Base-by-base conservation (phyloP, 768 basidiomycete species). In the Trametopsis cervina region DNA sequence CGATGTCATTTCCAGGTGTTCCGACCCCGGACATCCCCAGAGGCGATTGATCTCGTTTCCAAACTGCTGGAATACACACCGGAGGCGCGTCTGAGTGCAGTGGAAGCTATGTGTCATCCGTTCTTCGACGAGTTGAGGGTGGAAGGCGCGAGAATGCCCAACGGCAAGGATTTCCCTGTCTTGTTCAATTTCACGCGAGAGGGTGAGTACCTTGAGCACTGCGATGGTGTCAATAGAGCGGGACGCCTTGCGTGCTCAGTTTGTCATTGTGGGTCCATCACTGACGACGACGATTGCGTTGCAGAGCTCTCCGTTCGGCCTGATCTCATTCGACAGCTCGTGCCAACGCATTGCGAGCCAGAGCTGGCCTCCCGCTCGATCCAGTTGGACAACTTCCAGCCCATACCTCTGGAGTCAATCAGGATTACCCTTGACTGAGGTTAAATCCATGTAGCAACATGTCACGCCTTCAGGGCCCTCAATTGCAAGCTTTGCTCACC, bases 11-110 rank as follows among this genome's bases (percentile, higher is more conserved):
- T n/a, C 17, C 62, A 94, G 89, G 96, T 99, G 46, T 99, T 99
- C 82, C 85, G 95, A 58, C 94, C 96, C 40, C 89, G 95, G 59
- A 98, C 96, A 12, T 83, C 94, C 11, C 83, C 85, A 15, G 94
- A 98, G 66, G 93, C 96, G 48, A 97, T 99, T 69, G 89, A 95
- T 59, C 72, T 98, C 49, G 95, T 99, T 52, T 83, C 89, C 15
- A 94, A 90, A 66, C 72, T 99, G 52, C 75, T 99, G 58, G 95
- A 98, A 63, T 99, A 99, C 71, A 99, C 96, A n/a, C 96, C 96
- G 7, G 85, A 85, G 39, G 85, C 89, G 25, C 85, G 96, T 44
- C 66, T 95, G 67, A 90, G 87, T 57, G 86, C 92, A 1, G 77
- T 92, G 58, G 85, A 91, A 67, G 88, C 89, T 21, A 91, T 95